Evolutionary conservation across 2,329 filamentous ascomycete genomes (phyloP).

Genomic region (Epichloe uncinata): DNA sequence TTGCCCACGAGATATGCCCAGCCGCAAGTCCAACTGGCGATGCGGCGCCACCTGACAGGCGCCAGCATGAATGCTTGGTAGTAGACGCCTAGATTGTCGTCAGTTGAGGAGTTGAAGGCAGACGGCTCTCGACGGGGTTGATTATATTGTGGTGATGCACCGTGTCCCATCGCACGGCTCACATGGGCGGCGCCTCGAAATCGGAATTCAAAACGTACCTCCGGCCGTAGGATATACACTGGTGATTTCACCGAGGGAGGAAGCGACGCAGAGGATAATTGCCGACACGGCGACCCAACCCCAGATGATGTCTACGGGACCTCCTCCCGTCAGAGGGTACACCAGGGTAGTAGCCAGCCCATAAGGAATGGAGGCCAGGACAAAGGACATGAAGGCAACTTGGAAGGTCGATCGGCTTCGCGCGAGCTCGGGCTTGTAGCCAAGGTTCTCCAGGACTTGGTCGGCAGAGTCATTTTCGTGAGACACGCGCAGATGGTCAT

Average conservation of each 20-base stretch:
- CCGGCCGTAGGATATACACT: slow-evolving; percentile 65
- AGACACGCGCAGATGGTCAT: slow-evolving; percentile 12
- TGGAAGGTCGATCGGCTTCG: slow-evolving; percentile 54
- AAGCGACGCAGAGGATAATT: slow-evolving; percentile 58
- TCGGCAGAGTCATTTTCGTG: slow-evolving; percentile 36
- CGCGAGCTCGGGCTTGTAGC: slow-evolving; percentile 52
- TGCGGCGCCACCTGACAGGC: slow-evolving; percentile 42
- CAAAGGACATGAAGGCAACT: slow-evolving; percentile 65
- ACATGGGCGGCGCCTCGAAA: not conserved
- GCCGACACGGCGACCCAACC: slow-evolving; percentile 56
- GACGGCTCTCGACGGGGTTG: too few species aligned
- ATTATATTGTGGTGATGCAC: too few species aligned
- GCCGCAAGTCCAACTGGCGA: slow-evolving; percentile 58
- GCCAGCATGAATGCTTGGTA: slow-evolving; percentile 69
- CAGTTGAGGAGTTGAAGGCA: not conserved
- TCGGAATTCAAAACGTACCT: slow-evolving; percentile 26
- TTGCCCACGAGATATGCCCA: slow-evolving; percentile 71
- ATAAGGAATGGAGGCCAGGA: slow-evolving; percentile 62
- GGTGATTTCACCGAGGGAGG: slow-evolving; percentile 60
- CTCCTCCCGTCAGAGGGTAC: slow-evolving; percentile 54
- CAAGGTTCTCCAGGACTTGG: slow-evolving; percentile 48
- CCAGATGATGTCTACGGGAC: slow-evolving; percentile 58
- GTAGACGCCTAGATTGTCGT: slow-evolving; percentile 39
- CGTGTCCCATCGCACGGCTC: not conserved
- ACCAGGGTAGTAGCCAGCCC: slow-evolving; percentile 56